Percentiles rank a stretch among this genome's conserved stretches.
phyloP scores from a whole-genome alignment of 2,329 filamentous ascomycete species.

The Cephalotrichum gorgonifer region DNA sequence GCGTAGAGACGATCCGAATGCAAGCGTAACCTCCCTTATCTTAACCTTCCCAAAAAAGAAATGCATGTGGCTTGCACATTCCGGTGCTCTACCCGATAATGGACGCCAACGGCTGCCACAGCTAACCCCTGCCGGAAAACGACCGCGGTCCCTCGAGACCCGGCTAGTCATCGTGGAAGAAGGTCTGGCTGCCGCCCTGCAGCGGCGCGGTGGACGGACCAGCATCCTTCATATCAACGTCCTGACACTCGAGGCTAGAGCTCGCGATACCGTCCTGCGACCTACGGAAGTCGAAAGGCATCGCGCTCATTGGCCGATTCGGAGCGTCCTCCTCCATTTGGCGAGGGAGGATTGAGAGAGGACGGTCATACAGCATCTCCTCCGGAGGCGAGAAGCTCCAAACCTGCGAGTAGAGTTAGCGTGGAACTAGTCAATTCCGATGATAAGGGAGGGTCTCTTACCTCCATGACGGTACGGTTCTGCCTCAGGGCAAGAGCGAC shows the following conservation, averaged over 20 bases:
- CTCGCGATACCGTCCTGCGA: constrained; percentile 17
- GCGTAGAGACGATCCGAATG: neutral
- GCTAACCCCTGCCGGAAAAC: no score
- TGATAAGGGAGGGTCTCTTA: constrained; percentile 35
- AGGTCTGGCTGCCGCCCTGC: constrained; percentile 33
- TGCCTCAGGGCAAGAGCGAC: constrained; percentile 85
- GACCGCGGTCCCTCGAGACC: no score
- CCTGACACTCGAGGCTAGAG: constrained; percentile 27
- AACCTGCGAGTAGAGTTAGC: constrained; percentile 47
- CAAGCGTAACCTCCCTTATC: neutral
- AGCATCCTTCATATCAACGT: constrained; percentile 47
- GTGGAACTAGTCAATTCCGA: neutral
- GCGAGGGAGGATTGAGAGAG: constrained; percentile 37
- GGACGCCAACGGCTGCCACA: no score
- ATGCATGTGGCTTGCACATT: no score
- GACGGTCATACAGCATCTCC: constrained; percentile 46
- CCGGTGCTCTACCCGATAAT: no score
- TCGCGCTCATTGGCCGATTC: constrained; percentile 39
- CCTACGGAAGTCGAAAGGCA: constrained; percentile 32
- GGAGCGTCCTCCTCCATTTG: constrained; percentile 36
- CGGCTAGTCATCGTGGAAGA: constrained; percentile 36
- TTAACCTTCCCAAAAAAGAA: no score
- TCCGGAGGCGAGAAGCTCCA: constrained; percentile 91
- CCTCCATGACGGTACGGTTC: constrained; percentile 93
- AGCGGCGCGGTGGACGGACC: constrained; percentile 44